Evolutionary conservation across 495 filamentous ascomycete genomes (phyloP).

Genomic region (Podospora didyma): DNA sequence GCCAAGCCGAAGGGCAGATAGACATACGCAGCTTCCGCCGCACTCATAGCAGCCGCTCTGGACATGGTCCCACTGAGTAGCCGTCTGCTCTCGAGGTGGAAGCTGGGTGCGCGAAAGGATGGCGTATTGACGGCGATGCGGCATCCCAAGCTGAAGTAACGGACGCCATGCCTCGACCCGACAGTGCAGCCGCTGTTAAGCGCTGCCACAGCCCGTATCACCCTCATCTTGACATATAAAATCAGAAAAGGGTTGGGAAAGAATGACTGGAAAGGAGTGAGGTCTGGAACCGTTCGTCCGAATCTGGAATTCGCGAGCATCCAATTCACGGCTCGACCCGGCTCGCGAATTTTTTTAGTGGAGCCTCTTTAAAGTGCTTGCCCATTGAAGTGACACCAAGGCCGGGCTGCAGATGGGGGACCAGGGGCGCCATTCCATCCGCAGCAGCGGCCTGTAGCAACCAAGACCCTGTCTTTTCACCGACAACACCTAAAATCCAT

Average conservation of each 20-base stretch:
- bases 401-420: no score
- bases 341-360: conserved; percentile 35
- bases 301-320: conserved; percentile 8
- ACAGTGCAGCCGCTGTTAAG: conserved; percentile 36
- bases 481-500: no score
- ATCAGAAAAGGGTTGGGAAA: conserved; percentile 21
- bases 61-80: conserved; percentile 25
- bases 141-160: conserved; percentile 27
- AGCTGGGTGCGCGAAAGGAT: conserved; percentile 13
- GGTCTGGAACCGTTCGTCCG: background rate
- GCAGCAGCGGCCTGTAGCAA: no score
- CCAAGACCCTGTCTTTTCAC: background rate
- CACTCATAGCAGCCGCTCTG: conserved; percentile 20
- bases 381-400: background rate
- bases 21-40: conserved; percentile 34
- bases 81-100: conserved; percentile 19
- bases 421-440: background rate
- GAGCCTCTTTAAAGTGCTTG: no score
- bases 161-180: conserved; percentile 26
- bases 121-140: conserved; percentile 13
- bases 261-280: conserved; percentile 10
- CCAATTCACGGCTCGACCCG: conserved; percentile 1
- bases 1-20: background rate
- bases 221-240: conserved; percentile 35
- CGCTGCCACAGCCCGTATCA: conserved; percentile 38